Percentiles rank a stretch among this genome's conserved stretches.
Conservation (phyloP, 805 yeast species). For the Phaffomyces thermotolerans region DNA sequence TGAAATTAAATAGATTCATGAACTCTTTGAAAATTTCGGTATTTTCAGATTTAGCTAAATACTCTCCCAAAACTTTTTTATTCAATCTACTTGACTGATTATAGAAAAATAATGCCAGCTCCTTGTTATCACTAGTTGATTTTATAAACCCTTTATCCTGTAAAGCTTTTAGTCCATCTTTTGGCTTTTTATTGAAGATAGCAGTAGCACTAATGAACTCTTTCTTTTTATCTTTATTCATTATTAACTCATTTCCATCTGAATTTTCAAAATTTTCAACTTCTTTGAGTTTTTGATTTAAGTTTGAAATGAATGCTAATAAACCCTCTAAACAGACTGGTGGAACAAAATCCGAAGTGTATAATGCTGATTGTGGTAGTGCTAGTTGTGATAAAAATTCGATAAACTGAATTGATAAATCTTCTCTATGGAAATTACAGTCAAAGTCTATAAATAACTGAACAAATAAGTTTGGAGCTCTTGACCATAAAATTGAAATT, state of each 20-base stretch:
- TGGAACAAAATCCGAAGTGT: conserved; percentile 81
- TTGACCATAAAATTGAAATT: conserved; percentile 71
- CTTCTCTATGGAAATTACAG: conserved; percentile 83
- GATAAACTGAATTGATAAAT: conserved; percentile 59
- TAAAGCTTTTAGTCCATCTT: conserved; percentile 61
- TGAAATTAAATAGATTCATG: conserved; percentile 66
- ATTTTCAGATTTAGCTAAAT: conserved; percentile 70
- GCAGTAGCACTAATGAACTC: conserved; percentile 72
- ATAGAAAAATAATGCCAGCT: conserved; percentile 70
- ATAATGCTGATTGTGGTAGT: conserved; percentile 74
- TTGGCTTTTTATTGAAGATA: conserved; percentile 71
- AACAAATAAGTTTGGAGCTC: conserved; percentile 72
- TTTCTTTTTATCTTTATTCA: conserved; percentile 47
- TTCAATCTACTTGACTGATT: conserved; percentile 76
- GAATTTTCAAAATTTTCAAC: conserved; percentile 16
- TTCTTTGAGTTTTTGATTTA: conserved; percentile 38
- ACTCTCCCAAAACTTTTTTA: conserved; percentile 83
- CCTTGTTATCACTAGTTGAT: conserved; percentile 41
- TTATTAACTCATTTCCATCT: conserved; percentile 14
- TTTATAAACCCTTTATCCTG: conserved; percentile 59
- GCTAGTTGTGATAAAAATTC: conserved; percentile 71
- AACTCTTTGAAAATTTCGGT: conserved; percentile 53
- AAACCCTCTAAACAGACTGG: conserved; percentile 90
- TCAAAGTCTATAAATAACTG: conserved; percentile 77
- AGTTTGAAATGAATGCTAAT: conserved; percentile 57